These are phyloP conservation scores for Suillus subluteus DNA, from an alignment of 768 basidiomycete species.

Conservation along the genomic window DNA sequence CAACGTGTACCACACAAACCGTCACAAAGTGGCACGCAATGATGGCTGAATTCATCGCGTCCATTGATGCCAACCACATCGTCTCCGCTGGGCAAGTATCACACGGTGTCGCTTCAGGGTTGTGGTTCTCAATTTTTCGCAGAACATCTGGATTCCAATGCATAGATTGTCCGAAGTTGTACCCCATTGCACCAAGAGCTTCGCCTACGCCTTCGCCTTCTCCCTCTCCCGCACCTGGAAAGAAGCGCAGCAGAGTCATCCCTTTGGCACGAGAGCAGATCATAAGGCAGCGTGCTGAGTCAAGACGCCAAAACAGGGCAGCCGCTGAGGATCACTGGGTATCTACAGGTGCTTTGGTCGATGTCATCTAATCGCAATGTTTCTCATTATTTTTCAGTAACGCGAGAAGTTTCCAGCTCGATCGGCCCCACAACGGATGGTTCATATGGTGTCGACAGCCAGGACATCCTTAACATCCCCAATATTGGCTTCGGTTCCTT, in stretches of 20 bases:
- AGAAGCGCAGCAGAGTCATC: slow-evolving; percentile 40
- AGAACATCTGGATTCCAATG: slow-evolving; percentile 63
- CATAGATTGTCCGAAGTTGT: slow-evolving; percentile 57
- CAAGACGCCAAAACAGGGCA: too few species aligned
- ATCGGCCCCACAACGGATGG: slow-evolving; percentile 62
- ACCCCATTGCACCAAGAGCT: slow-evolving; percentile 38
- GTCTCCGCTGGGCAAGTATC: slow-evolving; percentile 37
- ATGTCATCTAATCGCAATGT: slow-evolving; percentile 1
- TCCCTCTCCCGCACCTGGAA: slow-evolving; percentile 44
- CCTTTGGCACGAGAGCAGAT: slow-evolving; percentile 52
- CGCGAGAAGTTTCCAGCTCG: slow-evolving; percentile 49
- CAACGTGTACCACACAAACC: slow-evolving; percentile 52
- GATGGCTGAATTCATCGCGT: slow-evolving; percentile 65
- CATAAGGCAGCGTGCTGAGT: slow-evolving; percentile 40
- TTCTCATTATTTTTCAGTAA: slow-evolving; percentile 36
- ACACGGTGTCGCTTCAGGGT: neutral
- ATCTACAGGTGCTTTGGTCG: slow-evolving; percentile 46
- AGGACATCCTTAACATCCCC: slow-evolving; percentile 63
- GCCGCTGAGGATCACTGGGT: slow-evolving; percentile 34
- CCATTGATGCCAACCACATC: slow-evolving; percentile 61
- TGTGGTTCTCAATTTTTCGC: slow-evolving; percentile 20
- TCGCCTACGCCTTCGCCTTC: slow-evolving; percentile 45
- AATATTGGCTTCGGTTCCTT: slow-evolving; percentile 61
- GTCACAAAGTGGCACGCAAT: slow-evolving; percentile 55
- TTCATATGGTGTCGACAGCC: slow-evolving; percentile 65